Evolutionary conservation across 2,329 filamentous ascomycete species (phyloP).

Genomic region (Diaporthe capsici): DNA sequence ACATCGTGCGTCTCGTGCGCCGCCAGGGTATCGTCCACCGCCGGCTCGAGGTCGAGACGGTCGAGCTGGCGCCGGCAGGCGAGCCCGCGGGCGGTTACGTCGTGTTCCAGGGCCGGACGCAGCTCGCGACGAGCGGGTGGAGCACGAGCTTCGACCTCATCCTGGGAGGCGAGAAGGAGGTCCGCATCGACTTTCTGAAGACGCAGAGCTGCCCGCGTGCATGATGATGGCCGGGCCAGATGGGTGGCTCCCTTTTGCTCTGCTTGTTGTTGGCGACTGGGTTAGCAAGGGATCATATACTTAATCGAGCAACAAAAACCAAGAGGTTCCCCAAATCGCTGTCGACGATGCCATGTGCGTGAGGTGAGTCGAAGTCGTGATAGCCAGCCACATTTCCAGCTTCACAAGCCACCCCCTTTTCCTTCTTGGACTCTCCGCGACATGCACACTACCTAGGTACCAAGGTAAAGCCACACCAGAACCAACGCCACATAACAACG

Average conservation of each 20-base stretch:
- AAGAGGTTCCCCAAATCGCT: background rate
- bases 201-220: conserved; percentile 14
- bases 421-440: background rate
- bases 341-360: background rate
- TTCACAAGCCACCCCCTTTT: background rate
- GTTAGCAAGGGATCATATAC: background rate
- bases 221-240: background rate
- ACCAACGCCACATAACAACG: background rate
- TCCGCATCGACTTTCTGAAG: conserved; percentile 6
- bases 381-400: background rate
- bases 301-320: background rate
- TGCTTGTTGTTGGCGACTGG: background rate
- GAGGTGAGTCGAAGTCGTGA: background rate
- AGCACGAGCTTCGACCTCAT: conserved; percentile 20
- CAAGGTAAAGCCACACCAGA: background rate
- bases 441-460: background rate
- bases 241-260: background rate
- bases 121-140: conserved; percentile 12
- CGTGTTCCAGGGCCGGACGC: conserved; percentile 6
- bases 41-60: background rate
- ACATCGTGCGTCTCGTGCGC: background rate
- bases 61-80: background rate
- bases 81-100: background rate
- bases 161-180: conserved; percentile 8
- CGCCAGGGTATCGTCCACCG: conserved; percentile 13